These are phyloP conservation scores for Blastomyces gilchristii DNA, from an alignment of 2,329 filamentous ascomycete genomes.

Conservation along the genomic window DNA sequence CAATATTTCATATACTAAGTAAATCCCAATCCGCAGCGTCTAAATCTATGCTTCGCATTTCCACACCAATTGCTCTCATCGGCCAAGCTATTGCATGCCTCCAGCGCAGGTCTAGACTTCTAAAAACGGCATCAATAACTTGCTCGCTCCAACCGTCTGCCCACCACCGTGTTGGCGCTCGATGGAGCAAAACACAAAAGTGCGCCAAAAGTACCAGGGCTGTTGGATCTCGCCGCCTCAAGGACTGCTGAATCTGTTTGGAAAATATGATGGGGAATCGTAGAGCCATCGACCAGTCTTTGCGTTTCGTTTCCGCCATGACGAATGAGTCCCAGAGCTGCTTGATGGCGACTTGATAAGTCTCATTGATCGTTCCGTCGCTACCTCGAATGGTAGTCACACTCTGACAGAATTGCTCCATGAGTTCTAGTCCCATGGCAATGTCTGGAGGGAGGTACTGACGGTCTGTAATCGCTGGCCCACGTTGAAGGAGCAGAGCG, in stretches of 20 bases:
- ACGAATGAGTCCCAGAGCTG: conserved; percentile 15
- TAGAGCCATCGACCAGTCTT: conserved; percentile 14
- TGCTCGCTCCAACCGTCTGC: conserved; percentile 15
- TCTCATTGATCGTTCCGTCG: not conserved
- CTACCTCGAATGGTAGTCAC: not conserved
- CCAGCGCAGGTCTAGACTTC: conserved; percentile 10
- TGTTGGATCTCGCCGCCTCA: conserved; percentile 23
- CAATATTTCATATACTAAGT: not conserved
- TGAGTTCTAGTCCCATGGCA: conserved; percentile 10
- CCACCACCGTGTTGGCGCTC: conserved; percentile 16
- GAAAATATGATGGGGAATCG: conserved; percentile 14
- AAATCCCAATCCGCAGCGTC: not conserved
- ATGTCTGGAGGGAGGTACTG: conserved; percentile 11
- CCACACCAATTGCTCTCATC: conserved; percentile 10
- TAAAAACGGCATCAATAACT: conserved; percentile 12
- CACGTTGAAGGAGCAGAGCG: conserved; percentile 14
- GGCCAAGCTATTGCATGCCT: conserved; percentile 13
- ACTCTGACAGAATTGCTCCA: conserved; percentile 11
- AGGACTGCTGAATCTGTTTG: conserved; percentile 20
- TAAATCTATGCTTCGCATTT: not conserved
- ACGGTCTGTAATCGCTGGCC: conserved; percentile 13
- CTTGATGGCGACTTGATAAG: conserved; percentile 9
- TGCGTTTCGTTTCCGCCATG: conserved; percentile 14
- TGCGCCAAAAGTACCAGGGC: conserved; percentile 31
- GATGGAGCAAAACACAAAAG: conserved; percentile 27